phyloP scores from a whole-genome alignment of 129 eudicot genomes.

The Mikania micrantha region DNA sequence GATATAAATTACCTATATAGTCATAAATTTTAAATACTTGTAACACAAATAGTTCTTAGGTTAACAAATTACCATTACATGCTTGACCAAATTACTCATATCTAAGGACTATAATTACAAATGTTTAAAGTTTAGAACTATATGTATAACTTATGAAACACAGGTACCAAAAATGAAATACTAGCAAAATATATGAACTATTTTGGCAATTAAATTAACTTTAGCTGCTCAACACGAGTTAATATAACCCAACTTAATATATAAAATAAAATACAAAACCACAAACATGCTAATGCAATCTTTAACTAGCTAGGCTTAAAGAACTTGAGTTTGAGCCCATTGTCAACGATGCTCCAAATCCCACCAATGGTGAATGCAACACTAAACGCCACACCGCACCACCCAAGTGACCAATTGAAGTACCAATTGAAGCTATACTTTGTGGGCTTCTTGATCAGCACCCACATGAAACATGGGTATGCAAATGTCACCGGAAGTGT shows the following conservation, averaged over 20 bases:
- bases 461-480: constrained; percentile 99
- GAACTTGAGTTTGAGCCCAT: constrained; percentile 78
- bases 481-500: constrained; percentile 95
- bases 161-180: too few species aligned
- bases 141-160: too few species aligned
- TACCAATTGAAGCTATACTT: constrained; percentile 83
- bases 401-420: constrained; percentile 81
- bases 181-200: too few species aligned
- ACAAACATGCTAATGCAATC: constrained; percentile 17
- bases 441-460: constrained; percentile 67
- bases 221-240: not conserved
- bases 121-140: too few species aligned
- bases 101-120: too few species aligned
- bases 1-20: too few species aligned
- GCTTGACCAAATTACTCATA: not conserved
- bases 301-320: constrained; percentile 59
- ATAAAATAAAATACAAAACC: constrained; percentile 14
- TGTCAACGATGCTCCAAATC: constrained; percentile 86
- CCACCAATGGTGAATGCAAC: constrained; percentile 82
- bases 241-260: not conserved
- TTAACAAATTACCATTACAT: too few species aligned
- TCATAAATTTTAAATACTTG: too few species aligned
- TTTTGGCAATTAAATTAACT: too few species aligned
- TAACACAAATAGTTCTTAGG: too few species aligned
- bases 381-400: constrained; percentile 89